Evolutionary conservation across 176 grass and related monocot species (phyloP).

Genomic region (Secale cereale): DNA sequence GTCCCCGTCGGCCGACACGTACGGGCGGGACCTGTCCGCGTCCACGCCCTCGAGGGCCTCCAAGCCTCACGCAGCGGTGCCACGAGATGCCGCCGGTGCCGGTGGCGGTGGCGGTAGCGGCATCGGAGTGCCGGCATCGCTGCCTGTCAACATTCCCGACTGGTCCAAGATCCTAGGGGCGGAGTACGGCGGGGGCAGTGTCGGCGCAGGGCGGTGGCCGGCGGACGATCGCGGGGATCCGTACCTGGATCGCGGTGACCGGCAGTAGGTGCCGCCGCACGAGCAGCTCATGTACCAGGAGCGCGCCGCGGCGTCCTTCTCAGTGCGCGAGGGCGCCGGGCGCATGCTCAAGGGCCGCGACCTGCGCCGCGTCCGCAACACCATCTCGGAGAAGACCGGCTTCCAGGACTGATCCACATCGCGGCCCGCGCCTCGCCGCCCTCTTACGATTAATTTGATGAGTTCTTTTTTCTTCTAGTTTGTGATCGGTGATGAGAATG

Average conservation of each 20-base stretch:
- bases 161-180: slow-evolving; percentile 82
- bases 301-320: slow-evolving; percentile 64
- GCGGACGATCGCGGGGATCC: slow-evolving; percentile 23
- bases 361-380: slow-evolving; percentile 89
- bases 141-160: slow-evolving; percentile 88
- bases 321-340: slow-evolving; percentile 77
- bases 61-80: not conserved
- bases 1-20: slow-evolving; percentile 20
- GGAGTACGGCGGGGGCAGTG: slow-evolving; percentile 44
- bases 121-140: slow-evolving; percentile 23
- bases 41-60: slow-evolving; percentile 25
- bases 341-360: slow-evolving; percentile 96
- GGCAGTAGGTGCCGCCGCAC: slow-evolving; percentile 76
- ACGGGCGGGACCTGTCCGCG: slow-evolving; percentile 19
- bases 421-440: too few species aligned
- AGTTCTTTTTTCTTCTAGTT: not conserved
- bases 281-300: slow-evolving; percentile 73
- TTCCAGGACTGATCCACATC: slow-evolving; percentile 64
- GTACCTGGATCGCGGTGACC: slow-evolving; percentile 19
- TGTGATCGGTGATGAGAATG: slow-evolving; percentile 28
- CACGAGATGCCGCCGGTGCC: not conserved
- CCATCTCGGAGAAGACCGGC: slow-evolving; percentile 95
- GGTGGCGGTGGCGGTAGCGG: too few species aligned
- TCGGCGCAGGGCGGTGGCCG: slow-evolving; percentile 26
- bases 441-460: slow-evolving; percentile 4